These are phyloP conservation scores for Colletotrichum costaricense DNA, from an alignment of 2,329 filamentous ascomycete species.

Conservation along the genomic window DNA sequence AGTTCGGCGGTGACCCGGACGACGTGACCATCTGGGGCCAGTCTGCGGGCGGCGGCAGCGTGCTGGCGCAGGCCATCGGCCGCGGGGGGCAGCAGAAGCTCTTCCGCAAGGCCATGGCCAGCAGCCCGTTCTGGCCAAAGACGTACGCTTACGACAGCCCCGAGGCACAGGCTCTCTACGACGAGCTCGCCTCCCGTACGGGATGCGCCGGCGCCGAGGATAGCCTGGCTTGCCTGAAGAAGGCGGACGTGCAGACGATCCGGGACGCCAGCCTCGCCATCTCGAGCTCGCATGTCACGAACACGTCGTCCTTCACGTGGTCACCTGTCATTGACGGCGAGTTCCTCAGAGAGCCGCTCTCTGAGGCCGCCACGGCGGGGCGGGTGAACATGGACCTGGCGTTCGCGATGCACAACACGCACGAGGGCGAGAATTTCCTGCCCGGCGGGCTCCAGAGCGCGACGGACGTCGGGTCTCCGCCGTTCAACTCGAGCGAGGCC, in stretches of 20 bases:
- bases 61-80: constrained; percentile 34
- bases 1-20: constrained; percentile 43
- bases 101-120: constrained; percentile 45
- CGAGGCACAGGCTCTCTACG: constrained; percentile 63
- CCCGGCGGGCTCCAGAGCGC: constrained; percentile 57
- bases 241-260: constrained; percentile 62
- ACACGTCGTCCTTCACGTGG: constrained; percentile 68
- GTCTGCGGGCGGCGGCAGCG: constrained; percentile 42
- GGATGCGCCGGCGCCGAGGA: constrained; percentile 56
- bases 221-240: constrained; percentile 67
- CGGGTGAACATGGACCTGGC: constrained; percentile 57
- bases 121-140: constrained; percentile 69
- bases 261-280: constrained; percentile 63
- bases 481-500: constrained; percentile 61
- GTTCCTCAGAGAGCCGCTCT: constrained; percentile 62
- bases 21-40: constrained; percentile 43
- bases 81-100: constrained; percentile 32
- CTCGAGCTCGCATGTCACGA: constrained; percentile 61
- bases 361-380: constrained; percentile 50
- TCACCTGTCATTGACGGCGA: constrained; percentile 68
- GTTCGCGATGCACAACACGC: constrained; percentile 70
- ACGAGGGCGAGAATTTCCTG: constrained; percentile 73
- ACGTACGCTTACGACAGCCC: constrained; percentile 63
- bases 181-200: constrained; percentile 55
- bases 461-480: constrained; percentile 45